Evolutionary conservation across 345 rosid genomes (phyloP).

Genomic region (Salix caprea): DNA sequence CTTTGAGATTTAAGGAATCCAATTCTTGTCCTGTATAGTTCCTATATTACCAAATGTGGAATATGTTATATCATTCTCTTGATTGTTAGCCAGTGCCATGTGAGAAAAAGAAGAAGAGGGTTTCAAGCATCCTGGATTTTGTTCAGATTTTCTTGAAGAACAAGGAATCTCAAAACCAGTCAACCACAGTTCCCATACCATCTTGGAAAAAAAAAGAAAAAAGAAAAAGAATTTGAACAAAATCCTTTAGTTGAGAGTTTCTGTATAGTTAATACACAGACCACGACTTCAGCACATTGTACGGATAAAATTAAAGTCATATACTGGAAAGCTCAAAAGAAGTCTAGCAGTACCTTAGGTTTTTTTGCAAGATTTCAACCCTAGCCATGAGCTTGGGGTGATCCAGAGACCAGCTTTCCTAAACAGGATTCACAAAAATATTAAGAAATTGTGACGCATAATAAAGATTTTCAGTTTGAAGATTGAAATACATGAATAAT

Average conservation of each 20-base stretch:
- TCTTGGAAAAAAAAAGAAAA: neutral
- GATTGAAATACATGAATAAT: neutral
- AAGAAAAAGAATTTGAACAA: neutral
- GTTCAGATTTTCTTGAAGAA: neutral
- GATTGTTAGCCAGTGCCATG: neutral
- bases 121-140: neutral
- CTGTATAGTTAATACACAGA: neutral
- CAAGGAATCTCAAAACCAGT: neutral
- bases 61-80: neutral
- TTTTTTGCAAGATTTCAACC: constrained; percentile 14
- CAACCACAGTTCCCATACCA: neutral
- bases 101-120: neutral
- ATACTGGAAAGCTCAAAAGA: neutral
- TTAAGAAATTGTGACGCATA: neutral
- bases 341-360: constrained; percentile 40
- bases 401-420: constrained; percentile 32
- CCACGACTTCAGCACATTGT: neutral
- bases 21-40: constrained; percentile 62
- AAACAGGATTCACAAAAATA: neutral
- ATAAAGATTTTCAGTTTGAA: neutral
- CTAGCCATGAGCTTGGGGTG: constrained; percentile 7
- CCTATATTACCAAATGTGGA: constrained; percentile 30
- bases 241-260: neutral
- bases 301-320: neutral
- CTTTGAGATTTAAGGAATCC: constrained; percentile 54